Percentiles rank a stretch among this genome's conserved stretches.
These are phyloP conservation scores for Saccharum officinarum DNA, from an alignment of 176 grass and related monocot genomes.

Conservation along the genomic window DNA sequence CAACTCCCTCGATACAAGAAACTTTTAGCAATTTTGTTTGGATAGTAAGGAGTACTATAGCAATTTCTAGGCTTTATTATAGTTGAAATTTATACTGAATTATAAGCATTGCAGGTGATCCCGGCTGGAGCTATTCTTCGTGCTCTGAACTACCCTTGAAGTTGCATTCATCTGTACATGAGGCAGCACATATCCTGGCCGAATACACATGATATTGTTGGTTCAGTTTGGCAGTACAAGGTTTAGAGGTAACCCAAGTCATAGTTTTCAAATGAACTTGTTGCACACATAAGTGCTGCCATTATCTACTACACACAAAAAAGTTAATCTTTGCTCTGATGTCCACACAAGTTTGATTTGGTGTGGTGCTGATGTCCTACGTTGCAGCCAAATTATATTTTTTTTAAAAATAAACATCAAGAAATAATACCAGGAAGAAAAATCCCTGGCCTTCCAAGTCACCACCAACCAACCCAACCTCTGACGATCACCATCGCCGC, in stretches of 20 bases:
- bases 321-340: neutral
- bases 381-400: neutral
- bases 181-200: too few relatives aligned
- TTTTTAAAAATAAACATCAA: neutral
- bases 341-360: neutral
- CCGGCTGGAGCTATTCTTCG: too few relatives aligned
- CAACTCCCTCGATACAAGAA: neutral
- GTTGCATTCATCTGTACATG: too few relatives aligned
- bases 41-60: neutral
- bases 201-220: neutral
- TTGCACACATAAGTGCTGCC: neutral
- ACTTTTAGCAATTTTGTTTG: neutral
- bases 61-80: neutral
- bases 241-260: neutral
- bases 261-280: neutral
- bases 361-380: neutral
- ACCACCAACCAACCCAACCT: constrained; percentile 37
- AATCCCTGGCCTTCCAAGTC: constrained; percentile 14
- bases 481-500: constrained; percentile 32
- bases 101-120: neutral
- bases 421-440: neutral
- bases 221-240: neutral
- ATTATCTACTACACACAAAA: neutral
- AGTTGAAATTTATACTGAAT: neutral
- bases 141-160: too few relatives aligned